Conservation (phyloP, 2,329 filamentous ascomycete species). For the Paraphoma sp. region DNA sequence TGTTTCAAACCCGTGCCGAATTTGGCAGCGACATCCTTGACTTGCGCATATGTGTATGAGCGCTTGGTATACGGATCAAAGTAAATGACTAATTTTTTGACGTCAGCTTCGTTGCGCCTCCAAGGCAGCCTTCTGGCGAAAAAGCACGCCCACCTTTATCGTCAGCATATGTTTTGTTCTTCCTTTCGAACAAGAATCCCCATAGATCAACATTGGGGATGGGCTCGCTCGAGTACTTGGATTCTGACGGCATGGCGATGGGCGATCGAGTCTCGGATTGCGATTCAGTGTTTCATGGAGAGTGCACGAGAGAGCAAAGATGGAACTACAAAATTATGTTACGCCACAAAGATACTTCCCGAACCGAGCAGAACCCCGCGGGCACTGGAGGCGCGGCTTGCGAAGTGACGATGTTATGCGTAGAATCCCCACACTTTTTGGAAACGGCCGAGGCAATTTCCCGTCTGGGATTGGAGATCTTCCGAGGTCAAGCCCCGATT, state of each 20-base stretch:
- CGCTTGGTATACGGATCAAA: conserved; percentile 74
- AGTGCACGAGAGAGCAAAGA: conserved; percentile 8
- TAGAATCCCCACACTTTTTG: conserved; percentile 20
- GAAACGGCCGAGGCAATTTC: conserved; percentile 29
- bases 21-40: conserved; percentile 70
- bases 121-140: not conserved
- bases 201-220: conserved; percentile 81
- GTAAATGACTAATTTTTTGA: conserved; percentile 69
- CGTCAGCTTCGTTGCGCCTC: conserved; percentile 8
- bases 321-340: conserved; percentile 11
- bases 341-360: conserved; percentile 15
- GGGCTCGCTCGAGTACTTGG: conserved; percentile 67
- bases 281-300: conserved; percentile 8
- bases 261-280: conserved; percentile 8
- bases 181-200: conserved; percentile 76
- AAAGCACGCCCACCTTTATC: conserved; percentile 66
- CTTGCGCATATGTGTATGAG: conserved; percentile 73
- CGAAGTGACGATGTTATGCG: conserved; percentile 23
- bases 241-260: conserved; percentile 71
- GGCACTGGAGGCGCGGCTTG: conserved; percentile 3
- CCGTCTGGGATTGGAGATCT: conserved; percentile 4
- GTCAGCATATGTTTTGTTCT: conserved; percentile 69
- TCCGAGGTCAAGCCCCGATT: not conserved
- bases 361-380: conserved; percentile 14
- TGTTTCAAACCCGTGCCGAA: conserved; percentile 83